Evolutionary conservation across 1,284 basidiomycete species (phyloP), one percentile per base, ranked within the genome.

Genomic region (Cryptococcus amylolentus): DNA sequence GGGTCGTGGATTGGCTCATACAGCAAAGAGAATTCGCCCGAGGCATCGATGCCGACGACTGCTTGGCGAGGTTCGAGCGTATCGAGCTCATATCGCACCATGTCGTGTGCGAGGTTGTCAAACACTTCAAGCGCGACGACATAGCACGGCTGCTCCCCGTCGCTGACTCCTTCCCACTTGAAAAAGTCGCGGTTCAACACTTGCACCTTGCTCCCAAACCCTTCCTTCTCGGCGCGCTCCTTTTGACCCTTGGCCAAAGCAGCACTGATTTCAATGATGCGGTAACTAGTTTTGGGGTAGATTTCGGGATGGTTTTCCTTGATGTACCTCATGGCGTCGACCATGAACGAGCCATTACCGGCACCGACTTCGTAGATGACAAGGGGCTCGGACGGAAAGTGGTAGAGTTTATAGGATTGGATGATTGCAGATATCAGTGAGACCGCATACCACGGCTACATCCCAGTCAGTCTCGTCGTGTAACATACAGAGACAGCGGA

Each of bases 351-450:
- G 0, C 96, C 96, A 66, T 98, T 98, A 28, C 96, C 96, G 2
- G 94, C 96, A 35, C 96, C 96, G 60, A 98, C 88, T 76, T 99
- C 96, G 81, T 96, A 98, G 54, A 99, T 86, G 60, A 90, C 84
- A 62, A 98, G 84, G 73, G 97, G 93, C 76, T 96, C 88, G 72
- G 96, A 94, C 1, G 94, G 94, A 73, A 92, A 97, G 71, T 94
- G 88, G 73, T 93, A 91, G 63, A 91, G 82, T 70, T 96, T 86
- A 78, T 98, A 97, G 70, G 95, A 89, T 0, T 88, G 86, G 23
- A 92, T 84, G 23, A 98, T 82, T 68, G 91, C 96, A 52, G 87
- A 84, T 4, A 89, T 91, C 50, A 98, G 85, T 35, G 94, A 88
- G 66, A 87, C 86, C 37, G 92, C 95, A 70, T 95, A 99, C 83